Evolutionary conservation across 202 grass and related monocot species (phyloP), one percentile per base, ranked within the genome.

Genomic region (Miscanthus sacchariflorus): DNA sequence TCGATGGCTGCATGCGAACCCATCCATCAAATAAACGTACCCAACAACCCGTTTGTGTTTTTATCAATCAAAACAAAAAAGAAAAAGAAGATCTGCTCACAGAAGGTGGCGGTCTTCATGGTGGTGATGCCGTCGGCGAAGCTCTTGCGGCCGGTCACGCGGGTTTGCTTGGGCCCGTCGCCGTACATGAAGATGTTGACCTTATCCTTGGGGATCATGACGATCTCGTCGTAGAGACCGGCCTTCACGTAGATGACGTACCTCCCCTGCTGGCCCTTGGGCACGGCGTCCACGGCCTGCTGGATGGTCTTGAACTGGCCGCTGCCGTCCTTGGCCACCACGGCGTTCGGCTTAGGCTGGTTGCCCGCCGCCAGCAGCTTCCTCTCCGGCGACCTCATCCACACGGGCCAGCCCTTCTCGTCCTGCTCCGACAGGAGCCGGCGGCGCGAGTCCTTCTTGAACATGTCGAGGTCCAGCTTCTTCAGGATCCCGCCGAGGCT

Each of bases 221-320:
- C 88, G 71, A 91, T 91, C 92, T 98, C 96, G 2, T 98, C 67
- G 81, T 98, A 98, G 12, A 95, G 3, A 6, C 93, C 93, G 21
- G 96, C 78, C 96, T 98, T 95, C 8, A 98, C 96, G 77, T 98
- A 98, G 87, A 98, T 98, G 35, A 98, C 92, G 70, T 89, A 98
- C 43, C 91, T 79, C 5, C 87, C 96, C 12, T 44, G 56, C 61
- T 78, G 23, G 5, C 58, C 74, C 87, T 91, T 92, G 46, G 96
- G 92, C 33, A 91, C 39, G 28, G 89, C 73, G 74, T 95, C 76
- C 2, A 98, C 19, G 65, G 96, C 93, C 1, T 92, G 91, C 83
- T 86, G 89, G 86, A 98, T 87, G 74, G 49, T 76, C 82, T 94
- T 98, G 82, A 93, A 98, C 70, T 94, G 80, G 10, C 96, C 96